These are phyloP conservation scores for Aspergillus carlsbadensis DNA, from an alignment of 495 filamentous ascomycete genomes.

Conservation along the genomic window DNA sequence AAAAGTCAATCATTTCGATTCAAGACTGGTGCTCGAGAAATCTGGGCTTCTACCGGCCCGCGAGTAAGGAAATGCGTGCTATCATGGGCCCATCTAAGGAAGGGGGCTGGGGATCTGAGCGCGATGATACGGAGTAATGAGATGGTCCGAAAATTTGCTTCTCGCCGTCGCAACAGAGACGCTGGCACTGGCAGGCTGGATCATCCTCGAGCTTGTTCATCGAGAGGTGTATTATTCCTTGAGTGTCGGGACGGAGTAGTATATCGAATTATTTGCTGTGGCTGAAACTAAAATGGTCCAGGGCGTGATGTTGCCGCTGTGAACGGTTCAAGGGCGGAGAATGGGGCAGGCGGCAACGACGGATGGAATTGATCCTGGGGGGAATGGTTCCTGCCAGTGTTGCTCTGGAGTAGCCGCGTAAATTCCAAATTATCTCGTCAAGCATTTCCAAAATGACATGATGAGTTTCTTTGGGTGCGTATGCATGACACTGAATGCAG, in stretches of 20 bases:
- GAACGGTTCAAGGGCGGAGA: background rate
- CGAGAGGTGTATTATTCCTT: too few species aligned
- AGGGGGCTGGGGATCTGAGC: background rate
- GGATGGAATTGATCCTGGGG: background rate
- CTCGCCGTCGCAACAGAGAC: too few species aligned
- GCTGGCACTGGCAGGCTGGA: background rate
- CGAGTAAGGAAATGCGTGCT: background rate
- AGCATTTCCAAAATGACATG: too few species aligned
- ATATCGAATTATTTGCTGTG: background rate
- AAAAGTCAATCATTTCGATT: background rate
- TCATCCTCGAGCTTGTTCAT: too few species aligned
- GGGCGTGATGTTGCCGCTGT: background rate
- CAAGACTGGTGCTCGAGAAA: background rate
- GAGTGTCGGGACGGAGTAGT: too few species aligned
- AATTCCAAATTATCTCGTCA: too few species aligned
- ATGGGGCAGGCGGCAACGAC: background rate
- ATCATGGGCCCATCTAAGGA: background rate
- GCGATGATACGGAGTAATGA: background rate
- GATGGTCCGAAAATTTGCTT: background rate
- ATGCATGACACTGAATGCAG: background rate
- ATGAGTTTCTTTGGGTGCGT: too few species aligned
- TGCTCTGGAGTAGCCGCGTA: too few species aligned
- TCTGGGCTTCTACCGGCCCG: constrained; percentile 1
- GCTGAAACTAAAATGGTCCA: constrained; percentile 4
- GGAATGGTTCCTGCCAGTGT: background rate